Evolutionary conservation across 2,329 filamentous ascomycete genomes (phyloP).

Genomic region (Boeremia lycopersici): DNA sequence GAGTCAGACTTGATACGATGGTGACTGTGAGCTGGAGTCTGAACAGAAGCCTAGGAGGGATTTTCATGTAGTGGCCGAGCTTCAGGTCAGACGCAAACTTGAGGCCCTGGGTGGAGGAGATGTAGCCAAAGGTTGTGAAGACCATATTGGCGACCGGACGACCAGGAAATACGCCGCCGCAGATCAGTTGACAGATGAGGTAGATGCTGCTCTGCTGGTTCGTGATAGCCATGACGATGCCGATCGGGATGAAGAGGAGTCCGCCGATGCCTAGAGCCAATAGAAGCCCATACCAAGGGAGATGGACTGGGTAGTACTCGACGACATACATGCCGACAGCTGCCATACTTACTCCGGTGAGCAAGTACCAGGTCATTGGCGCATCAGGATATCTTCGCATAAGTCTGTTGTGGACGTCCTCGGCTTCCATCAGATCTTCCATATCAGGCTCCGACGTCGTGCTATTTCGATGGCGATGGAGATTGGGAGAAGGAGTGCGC

Average conservation of each 20-base stretch:
- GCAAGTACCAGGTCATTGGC: constrained; percentile 79
- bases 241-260: constrained; percentile 85
- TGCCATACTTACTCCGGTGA: constrained; percentile 76
- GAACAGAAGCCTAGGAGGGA: constrained; percentile 79
- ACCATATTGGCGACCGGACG: constrained; percentile 92
- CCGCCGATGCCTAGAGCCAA: constrained; percentile 79
- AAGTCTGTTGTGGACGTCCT: constrained; percentile 83
- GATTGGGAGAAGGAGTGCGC: constrained; percentile 26
- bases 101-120: constrained; percentile 85
- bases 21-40: constrained; percentile 79
- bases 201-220: constrained; percentile 89
- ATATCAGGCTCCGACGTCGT: constrained; percentile 46
- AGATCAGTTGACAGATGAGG: constrained; percentile 83
- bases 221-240: constrained; percentile 91
- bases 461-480: constrained; percentile 31
- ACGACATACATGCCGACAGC: constrained; percentile 82
- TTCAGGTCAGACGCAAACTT: constrained; percentile 90
- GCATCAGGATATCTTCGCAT: constrained; percentile 85
- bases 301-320: constrained; percentile 76
- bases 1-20: constrained; percentile 76
- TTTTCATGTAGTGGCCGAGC: constrained; percentile 87
- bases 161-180: constrained; percentile 80
- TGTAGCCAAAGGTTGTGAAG: constrained; percentile 89
- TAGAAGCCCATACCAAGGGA: constrained; percentile 86
- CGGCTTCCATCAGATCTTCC: constrained; percentile 66